These are phyloP conservation scores for Exophiala aquamarina DNA, from an alignment of 2,329 filamentous ascomycete species.

Conservation along the genomic window DNA sequence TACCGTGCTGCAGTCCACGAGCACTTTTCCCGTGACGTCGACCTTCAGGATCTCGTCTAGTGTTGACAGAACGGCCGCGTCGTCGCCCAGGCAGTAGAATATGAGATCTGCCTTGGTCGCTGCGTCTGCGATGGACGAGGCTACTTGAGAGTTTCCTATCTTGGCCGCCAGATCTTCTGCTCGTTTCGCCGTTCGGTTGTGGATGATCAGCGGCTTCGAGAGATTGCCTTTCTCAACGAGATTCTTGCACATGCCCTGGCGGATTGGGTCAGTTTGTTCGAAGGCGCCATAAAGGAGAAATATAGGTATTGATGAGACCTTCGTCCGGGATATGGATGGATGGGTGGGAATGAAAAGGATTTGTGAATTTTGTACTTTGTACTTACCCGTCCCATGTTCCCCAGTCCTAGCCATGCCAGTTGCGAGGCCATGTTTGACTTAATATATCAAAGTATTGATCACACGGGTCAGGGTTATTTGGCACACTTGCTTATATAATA, in stretches of 20 bases:
- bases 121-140: slow-evolving; percentile 63
- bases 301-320: too few species aligned
- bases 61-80: slow-evolving; percentile 67
- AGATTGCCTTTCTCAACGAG: slow-evolving; percentile 74
- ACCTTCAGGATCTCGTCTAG: slow-evolving; percentile 58
- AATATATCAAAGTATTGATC: not conserved
- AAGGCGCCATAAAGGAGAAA: too few species aligned
- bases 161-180: slow-evolving; percentile 52
- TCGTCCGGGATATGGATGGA: too few species aligned
- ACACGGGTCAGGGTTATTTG: too few species aligned
- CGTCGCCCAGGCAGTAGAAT: slow-evolving; percentile 78
- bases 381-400: slow-evolving; percentile 80
- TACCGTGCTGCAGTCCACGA: slow-evolving; percentile 85
- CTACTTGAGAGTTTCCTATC: slow-evolving; percentile 60
- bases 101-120: slow-evolving; percentile 72
- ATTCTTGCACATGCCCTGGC: slow-evolving; percentile 82
- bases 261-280: too few species aligned
- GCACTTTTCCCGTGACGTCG: slow-evolving; percentile 68
- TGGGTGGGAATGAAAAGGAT: too few species aligned
- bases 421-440: slow-evolving; percentile 37
- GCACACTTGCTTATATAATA: too few species aligned
- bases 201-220: slow-evolving; percentile 70
- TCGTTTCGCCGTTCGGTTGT: slow-evolving; percentile 53
- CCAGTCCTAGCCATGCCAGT: slow-evolving; percentile 77
- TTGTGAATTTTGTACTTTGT: too few species aligned